Evolutionary conservation across 2,329 filamentous ascomycete species (phyloP).

Genomic region (Aspergillus nomiae): DNA sequence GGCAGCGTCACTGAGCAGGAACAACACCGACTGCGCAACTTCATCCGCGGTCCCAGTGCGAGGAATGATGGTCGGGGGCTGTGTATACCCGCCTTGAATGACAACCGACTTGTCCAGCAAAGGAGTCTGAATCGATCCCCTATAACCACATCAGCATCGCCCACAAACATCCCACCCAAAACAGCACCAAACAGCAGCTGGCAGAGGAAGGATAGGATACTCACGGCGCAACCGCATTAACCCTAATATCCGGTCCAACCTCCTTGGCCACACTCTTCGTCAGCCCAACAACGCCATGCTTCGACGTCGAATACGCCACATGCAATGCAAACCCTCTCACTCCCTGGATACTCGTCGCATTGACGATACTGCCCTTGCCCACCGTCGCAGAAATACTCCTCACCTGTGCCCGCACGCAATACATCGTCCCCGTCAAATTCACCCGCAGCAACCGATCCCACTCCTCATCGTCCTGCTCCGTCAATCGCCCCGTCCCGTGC

Average conservation of each 20-base stretch:
- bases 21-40: slow-evolving; percentile 50
- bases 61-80: slow-evolving; percentile 25
- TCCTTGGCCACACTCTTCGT: slow-evolving; percentile 43
- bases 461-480: slow-evolving; percentile 41
- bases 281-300: slow-evolving; percentile 37
- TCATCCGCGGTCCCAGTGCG: slow-evolving; percentile 36
- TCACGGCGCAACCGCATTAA: slow-evolving; percentile 49
- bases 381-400: slow-evolving; percentile 37
- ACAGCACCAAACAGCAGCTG: background rate
- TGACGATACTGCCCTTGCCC: slow-evolving; percentile 58
- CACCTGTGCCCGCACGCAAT: slow-evolving; percentile 55
- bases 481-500: slow-evolving; percentile 30
- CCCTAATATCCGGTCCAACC: slow-evolving; percentile 36
- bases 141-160: slow-evolving; percentile 11
- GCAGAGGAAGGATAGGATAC: slow-evolving; percentile 16
- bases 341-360: slow-evolving; percentile 48
- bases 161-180: background rate
- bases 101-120: slow-evolving; percentile 29
- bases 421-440: slow-evolving; percentile 53
- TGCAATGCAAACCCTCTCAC: slow-evolving; percentile 35
- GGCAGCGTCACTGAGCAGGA: slow-evolving; percentile 49
- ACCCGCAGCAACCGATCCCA: slow-evolving; percentile 49
- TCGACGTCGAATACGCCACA: slow-evolving; percentile 37
- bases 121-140: slow-evolving; percentile 38
- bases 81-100: slow-evolving; percentile 23